A percentile compares a stretch with the other conserved stretches of the same genome.
These are phyloP conservation scores for Actinidia chinensis DNA, from an alignment of 179 eudicot species.

Conservation along the genomic window DNA sequence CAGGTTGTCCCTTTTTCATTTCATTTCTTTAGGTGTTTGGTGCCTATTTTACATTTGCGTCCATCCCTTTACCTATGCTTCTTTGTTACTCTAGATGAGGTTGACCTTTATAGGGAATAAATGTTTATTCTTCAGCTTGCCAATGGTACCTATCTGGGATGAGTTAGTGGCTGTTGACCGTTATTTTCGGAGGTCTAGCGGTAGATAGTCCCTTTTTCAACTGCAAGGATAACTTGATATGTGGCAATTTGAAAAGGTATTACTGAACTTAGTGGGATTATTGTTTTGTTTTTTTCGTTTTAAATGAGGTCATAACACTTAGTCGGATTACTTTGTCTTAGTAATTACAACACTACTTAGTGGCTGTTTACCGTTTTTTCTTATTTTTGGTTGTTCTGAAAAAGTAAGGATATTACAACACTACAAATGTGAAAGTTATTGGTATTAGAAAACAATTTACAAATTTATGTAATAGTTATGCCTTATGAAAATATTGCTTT, in stretches of 20 bases:
- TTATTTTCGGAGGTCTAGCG: constrained; percentile 64
- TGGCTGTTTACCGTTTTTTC: neutral
- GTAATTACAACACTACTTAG: too few species aligned
- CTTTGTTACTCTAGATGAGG: neutral
- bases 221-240: constrained; percentile 65
- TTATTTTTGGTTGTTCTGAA: neutral
- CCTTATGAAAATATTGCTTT: constrained; percentile 4
- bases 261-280: neutral
- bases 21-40: neutral
- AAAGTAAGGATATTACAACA: neutral
- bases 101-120: neutral
- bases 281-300: neutral
- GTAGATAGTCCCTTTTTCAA: constrained; percentile 55
- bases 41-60: neutral
- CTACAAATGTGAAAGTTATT: too few species aligned
- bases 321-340: neutral
- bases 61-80: neutral
- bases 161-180: constrained; percentile 53
- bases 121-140: constrained; percentile 45
- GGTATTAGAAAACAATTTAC: neutral
- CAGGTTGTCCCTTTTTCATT: constrained; percentile 31
- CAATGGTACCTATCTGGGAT: constrained; percentile 58
- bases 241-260: constrained; percentile 67
- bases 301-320: neutral
- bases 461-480: constrained; percentile 2